Base-by-base conservation (phyloP, 108 stramenopile species). In the Fragilariopsis cylindrus region DNA sequence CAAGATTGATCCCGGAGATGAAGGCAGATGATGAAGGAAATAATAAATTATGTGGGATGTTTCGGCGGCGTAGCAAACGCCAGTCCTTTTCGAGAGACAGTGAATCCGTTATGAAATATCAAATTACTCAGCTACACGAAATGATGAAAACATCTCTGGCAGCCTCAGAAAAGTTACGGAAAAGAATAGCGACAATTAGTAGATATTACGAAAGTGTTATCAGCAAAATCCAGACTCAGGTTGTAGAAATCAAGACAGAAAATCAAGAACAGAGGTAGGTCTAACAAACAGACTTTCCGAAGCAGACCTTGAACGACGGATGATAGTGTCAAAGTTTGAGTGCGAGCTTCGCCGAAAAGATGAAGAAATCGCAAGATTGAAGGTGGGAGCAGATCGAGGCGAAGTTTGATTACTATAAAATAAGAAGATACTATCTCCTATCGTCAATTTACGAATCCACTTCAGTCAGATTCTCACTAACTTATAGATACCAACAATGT, bases 191-290 rank as follows among this genome's bases (percentile, higher is more conserved):
- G 12, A 65, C 71, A 13, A 69, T 65, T 12, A 79, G 49, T 57
- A 67, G 69, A 1, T 79, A 74, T 65, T 79, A 79, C 56, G 78
- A 74, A 70, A 73, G 73, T 5, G 66, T 70, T 49, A 63, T 79
- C 11, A 15, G 48, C 40, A 69, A 74, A 64, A n/a, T 79, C 3
- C 72, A 74, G 52, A 57, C 46, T 42, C 65, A 79, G 64, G 30
- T 79, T 54, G 68, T 56, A 8, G 73, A 79, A 13, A 42, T 71
- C 6, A 79, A 73, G 60, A 44, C 69, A n/a, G 73, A 79, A 54
- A 74, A 45, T 49, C 65, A 55, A 60, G 65, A 43, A 21, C 65
- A 47, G 57, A 67, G 47, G 57, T 53, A 12, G 44, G 72, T 41
- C 1, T 66, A 6, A 50, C 48, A 48, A 68, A 68, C 49, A 40